Conservation (phyloP, 257 asterid genomes). For the Haberlea rhodopensis region DNA sequence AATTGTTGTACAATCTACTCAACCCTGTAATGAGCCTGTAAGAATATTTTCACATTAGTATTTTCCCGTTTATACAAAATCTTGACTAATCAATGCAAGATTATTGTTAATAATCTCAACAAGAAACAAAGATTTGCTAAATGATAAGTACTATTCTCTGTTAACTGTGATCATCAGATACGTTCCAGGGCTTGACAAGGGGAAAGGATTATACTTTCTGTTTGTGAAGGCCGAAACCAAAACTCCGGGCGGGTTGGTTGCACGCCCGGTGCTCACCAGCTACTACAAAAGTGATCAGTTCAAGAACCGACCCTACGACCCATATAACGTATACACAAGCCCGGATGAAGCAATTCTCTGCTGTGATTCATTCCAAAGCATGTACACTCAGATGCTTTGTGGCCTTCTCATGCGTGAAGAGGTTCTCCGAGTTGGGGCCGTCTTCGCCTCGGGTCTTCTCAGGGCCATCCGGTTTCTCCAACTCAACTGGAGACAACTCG, state of each 20-base stretch:
- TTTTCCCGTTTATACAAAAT: not conserved
- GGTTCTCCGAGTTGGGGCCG: conserved; percentile 79
- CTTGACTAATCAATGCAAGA: not conserved
- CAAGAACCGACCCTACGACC: conserved; percentile 66
- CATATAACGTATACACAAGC: conserved; percentile 68
- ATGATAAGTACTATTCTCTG: not conserved
- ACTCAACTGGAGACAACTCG: conserved; percentile 58
- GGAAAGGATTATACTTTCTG: conserved; percentile 68
- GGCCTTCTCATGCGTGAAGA: conserved; percentile 67
- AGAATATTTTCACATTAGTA: conserved; percentile 25
- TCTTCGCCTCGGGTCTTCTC: conserved; percentile 81
- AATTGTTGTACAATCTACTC: conserved; percentile 62
- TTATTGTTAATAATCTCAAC: too few relatives aligned
- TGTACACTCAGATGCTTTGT: conserved; percentile 83
- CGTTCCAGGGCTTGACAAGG: conserved; percentile 67
- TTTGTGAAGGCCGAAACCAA: conserved; percentile 66
- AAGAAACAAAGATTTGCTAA: not conserved
- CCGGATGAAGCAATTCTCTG: conserved; percentile 78
- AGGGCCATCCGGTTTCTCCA: conserved; percentile 73
- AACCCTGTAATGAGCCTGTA: conserved; percentile 87
- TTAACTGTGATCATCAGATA: conserved; percentile 36
- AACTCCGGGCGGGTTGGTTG: conserved; percentile 73
- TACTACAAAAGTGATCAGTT: conserved; percentile 76
- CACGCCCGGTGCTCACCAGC: conserved; percentile 84
- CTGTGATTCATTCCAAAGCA: conserved; percentile 69